Base-by-base conservation (phyloP, 2,329 filamentous ascomycete genomes). In the Paradendryphiella salina region DNA sequence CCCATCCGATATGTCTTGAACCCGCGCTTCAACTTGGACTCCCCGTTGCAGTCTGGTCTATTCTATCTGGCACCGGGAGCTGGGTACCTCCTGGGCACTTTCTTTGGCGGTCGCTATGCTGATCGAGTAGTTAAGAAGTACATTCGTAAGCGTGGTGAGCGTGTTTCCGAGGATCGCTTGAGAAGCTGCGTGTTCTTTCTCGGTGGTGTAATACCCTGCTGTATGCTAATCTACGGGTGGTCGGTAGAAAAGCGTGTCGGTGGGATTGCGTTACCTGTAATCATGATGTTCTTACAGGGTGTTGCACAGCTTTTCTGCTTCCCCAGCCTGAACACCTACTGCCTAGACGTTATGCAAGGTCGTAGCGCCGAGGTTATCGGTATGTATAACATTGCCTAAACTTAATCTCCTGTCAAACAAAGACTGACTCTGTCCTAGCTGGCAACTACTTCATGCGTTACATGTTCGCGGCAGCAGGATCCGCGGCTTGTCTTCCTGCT, bases 391-490 rank as follows among this genome's bases (percentile, higher is more conserved):
- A 6, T 15, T 11, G 15, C 14, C 41, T 18, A 5, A 20, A 5
- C 10, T 32, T 3, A n/a, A 13, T 35, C 17, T 20, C 33, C 20
- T n/a, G 11, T 34, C 41, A n/a, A 15, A 32, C 28, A 23, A 11
- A 26, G n/a, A 43, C 53, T 59, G 23, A 60, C 21, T 9, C 3
- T 15, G 2, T 4, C 1, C 5, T 13, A 50, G 88, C 88, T 0
- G 87, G 88, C 0, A 94, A 93, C 70, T 94, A 92, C 70, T 84
- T 90, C 63, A 78, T 89, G 42, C 79, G 89, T 5, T 94, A 93
- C 70, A 66, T 90, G 5, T 88, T 91, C 59, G 89, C 85, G 0
- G 88, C 87, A 9, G 73, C 83, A 4, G 88, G 84, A 0, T 88
- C 85, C 2, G 89, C 87, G 0, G 82, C 84, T 1, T 88, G 88